Conservation (phyloP, 257 asterid species). For the Solanum arcanum region DNA sequence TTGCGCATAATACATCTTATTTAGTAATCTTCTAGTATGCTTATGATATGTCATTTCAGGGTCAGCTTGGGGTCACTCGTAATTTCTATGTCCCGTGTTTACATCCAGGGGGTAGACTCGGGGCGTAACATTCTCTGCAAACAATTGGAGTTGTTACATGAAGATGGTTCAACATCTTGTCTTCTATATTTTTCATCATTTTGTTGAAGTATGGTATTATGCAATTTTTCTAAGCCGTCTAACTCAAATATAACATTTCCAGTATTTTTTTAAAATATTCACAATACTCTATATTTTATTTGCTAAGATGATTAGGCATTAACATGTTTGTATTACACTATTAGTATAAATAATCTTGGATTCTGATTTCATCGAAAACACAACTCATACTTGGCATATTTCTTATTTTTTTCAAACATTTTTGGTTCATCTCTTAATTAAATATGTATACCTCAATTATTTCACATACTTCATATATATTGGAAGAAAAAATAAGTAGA, state of each 20-base stretch:
- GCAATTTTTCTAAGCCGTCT: not conserved
- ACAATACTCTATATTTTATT: not conserved
- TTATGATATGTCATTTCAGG: no score
- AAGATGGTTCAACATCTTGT: not conserved
- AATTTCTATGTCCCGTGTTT: no score
- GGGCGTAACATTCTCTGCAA: no score
- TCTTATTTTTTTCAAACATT: not conserved
- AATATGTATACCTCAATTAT: not conserved
- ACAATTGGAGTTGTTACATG: not conserved
- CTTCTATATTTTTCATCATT: not conserved
- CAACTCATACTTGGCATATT: not conserved
- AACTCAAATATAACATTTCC: not conserved
- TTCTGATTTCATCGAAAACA: not conserved
- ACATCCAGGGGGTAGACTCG: no score
- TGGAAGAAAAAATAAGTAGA: not conserved
- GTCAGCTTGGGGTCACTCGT: no score
- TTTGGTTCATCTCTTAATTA: not conserved
- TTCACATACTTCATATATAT: not conserved
- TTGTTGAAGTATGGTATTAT: not conserved
- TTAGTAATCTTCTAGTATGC: no score
- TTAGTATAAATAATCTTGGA: not conserved
- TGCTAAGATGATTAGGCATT: not conserved
- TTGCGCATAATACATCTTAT: no score
- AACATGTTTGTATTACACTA: not conserved
- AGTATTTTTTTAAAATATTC: not conserved